Percentiles rank a stretch among this genome's conserved stretches.
These are phyloP conservation scores for Penicillium paxilli DNA, from an alignment of 495 filamentous ascomycete genomes.

Conservation along the genomic window DNA sequence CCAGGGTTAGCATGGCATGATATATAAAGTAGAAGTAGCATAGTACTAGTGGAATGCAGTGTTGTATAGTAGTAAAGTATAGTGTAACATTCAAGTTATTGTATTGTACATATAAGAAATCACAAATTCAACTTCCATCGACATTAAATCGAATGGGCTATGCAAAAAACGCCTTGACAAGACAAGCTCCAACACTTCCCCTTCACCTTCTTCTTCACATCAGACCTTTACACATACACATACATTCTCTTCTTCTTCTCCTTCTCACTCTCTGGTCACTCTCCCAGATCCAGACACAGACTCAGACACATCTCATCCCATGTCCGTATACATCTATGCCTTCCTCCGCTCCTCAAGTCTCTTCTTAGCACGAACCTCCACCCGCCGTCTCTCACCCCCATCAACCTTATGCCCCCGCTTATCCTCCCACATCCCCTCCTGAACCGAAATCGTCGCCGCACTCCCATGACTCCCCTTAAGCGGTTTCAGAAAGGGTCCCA, in stretches of 20 bases:
- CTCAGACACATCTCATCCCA: no score
- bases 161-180: not conserved
- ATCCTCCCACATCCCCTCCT: slow-evolving; percentile 89
- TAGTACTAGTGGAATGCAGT: not conserved
- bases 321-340: no score
- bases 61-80: slow-evolving; percentile 18
- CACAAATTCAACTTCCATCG: slow-evolving; percentile 4
- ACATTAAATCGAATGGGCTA: not conserved
- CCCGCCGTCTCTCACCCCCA: slow-evolving; percentile 88
- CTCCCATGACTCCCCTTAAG: slow-evolving; percentile 61
- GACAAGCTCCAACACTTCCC: not conserved
- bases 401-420: slow-evolving; percentile 85
- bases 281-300: no score
- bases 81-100: no score
- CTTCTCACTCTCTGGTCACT: no score
- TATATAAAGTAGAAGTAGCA: no score
- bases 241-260: no score
- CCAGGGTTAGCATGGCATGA: no score
- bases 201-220: no score
- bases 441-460: slow-evolving; percentile 63
- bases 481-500: slow-evolving; percentile 66
- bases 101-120: slow-evolving; percentile 18
- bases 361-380: slow-evolving; percentile 76
- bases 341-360: slow-evolving; percentile 49
- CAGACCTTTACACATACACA: no score